These are phyloP conservation scores for Oryza meyeriana DNA, from an alignment of 176 grass and related monocot species.

Conservation along the genomic window DNA sequence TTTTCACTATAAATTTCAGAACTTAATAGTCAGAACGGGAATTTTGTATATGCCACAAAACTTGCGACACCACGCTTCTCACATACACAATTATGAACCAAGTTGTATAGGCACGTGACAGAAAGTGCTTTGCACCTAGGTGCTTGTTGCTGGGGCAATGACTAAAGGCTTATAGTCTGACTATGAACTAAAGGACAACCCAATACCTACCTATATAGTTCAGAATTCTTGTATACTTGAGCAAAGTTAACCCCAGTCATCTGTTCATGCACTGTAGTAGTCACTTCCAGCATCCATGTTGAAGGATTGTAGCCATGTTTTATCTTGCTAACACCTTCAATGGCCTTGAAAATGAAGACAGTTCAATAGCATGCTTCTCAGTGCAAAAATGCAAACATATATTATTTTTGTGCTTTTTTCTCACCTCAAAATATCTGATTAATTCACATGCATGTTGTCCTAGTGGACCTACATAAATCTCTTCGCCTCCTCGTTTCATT, in stretches of 20 bases:
- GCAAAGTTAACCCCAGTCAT: not conserved
- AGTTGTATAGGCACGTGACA: rapidly evolving
- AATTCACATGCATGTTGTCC: not conserved
- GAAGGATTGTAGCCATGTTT: conserved; percentile 21
- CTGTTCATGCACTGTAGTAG: not conserved
- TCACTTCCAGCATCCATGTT: conserved; percentile 22
- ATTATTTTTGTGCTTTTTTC: not conserved
- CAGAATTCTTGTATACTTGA: conserved; percentile 1
- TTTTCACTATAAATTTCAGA: no score
- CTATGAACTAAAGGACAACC: not conserved
- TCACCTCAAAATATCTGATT: not conserved
- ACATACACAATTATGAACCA: no score
- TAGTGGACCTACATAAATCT: not conserved
- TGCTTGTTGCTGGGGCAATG: no score
- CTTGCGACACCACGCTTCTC: no score
- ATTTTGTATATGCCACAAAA: no score
- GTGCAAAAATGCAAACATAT: not conserved
- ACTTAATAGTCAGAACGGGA: no score
- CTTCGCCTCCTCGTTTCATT: not conserved
- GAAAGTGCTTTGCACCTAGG: no score
- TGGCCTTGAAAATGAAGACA: not conserved
- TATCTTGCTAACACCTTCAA: conserved; percentile 19
- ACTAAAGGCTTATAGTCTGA: no score
- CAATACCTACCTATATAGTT: conserved; percentile 1
- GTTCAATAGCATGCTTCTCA: not conserved